Evolutionary conservation across 2,329 filamentous ascomycete genomes (phyloP).

Genomic region (Aspergillus neoniger): DNA sequence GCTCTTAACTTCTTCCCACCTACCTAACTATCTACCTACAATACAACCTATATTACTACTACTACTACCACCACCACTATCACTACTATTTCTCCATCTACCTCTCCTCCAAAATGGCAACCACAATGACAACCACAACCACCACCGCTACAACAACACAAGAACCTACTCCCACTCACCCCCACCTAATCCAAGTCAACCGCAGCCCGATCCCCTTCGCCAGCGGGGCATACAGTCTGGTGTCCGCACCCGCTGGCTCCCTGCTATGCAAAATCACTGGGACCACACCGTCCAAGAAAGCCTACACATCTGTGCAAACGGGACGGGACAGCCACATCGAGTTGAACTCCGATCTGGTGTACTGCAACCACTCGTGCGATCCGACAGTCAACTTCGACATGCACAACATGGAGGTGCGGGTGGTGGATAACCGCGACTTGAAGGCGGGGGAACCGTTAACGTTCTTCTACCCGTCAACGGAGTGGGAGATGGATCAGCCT

Average conservation of each 20-base stretch:
- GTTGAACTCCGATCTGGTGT: slow-evolving; percentile 59
- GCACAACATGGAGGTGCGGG: slow-evolving; percentile 42
- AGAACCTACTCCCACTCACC: slow-evolving; percentile 27
- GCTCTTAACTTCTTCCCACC: not conserved
- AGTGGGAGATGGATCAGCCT: slow-evolving; percentile 52
- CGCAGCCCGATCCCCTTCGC: slow-evolving; percentile 38
- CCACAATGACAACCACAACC: slow-evolving; percentile 22
- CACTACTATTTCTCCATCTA: not conserved
- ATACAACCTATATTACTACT: not conserved
- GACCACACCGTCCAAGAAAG: slow-evolving; percentile 47
- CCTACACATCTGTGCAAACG: slow-evolving; percentile 57
- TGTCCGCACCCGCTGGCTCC: slow-evolving; percentile 53
- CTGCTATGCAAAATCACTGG: slow-evolving; percentile 51
- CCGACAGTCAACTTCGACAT: slow-evolving; percentile 59
- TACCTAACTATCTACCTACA: not conserved
- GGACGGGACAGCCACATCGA: slow-evolving; percentile 54
- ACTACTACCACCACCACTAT: not conserved
- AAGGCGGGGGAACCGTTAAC: slow-evolving; percentile 46
- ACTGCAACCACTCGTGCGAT: slow-evolving; percentile 58
- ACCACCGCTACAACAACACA: slow-evolving; percentile 19
- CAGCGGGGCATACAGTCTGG: slow-evolving; percentile 49
- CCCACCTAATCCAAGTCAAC: slow-evolving; percentile 29
- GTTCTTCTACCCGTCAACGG: slow-evolving; percentile 54
- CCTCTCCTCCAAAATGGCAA: not conserved
- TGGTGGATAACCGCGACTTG: slow-evolving; percentile 42